Conservation (phyloP, 768 basidiomycete genomes). For the Psilocybe cubensis region DNA sequence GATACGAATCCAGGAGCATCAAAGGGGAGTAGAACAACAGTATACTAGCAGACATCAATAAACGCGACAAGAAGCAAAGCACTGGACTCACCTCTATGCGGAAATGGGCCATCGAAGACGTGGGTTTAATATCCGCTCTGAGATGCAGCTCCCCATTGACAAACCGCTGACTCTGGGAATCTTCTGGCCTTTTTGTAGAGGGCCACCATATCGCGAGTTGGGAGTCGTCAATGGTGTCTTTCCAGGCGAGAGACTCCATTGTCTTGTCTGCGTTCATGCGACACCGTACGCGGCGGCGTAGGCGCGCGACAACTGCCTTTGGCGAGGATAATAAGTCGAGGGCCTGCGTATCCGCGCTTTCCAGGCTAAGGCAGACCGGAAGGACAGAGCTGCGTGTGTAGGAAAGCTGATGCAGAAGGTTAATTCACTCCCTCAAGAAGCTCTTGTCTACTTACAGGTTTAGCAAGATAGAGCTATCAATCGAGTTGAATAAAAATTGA, state of each 20-base stretch:
- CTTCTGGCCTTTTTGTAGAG: constrained; percentile 15
- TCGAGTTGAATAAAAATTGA: neutral
- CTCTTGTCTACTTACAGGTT: constrained; percentile 30
- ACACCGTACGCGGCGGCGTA: constrained; percentile 16
- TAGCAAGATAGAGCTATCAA: constrained; percentile 39
- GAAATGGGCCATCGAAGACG: constrained; percentile 41
- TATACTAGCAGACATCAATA: constrained; percentile 29
- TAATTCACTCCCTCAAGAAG: neutral
- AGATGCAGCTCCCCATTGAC: constrained; percentile 43
- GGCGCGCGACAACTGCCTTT: constrained; percentile 33
- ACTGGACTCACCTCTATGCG: constrained; percentile 33
- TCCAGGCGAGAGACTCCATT: constrained; percentile 9
- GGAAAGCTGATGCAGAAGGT: constrained; percentile 29
- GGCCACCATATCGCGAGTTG: constrained; percentile 20
- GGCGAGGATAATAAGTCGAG: constrained; percentile 37
- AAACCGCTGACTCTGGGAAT: constrained; percentile 21
- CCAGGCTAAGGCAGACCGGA: constrained; percentile 35
- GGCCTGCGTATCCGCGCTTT: constrained; percentile 33
- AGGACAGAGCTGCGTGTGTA: constrained; percentile 44
- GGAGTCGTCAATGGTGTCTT: constrained; percentile 18
- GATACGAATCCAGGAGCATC: constrained; percentile 32
- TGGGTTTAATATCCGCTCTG: constrained; percentile 35
- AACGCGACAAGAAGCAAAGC: neutral
- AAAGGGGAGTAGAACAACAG: constrained; percentile 41
- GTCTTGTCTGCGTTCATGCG: constrained; percentile 24